Conservation (phyloP, 208 protist species). For the Leishmania tropica region DNA sequence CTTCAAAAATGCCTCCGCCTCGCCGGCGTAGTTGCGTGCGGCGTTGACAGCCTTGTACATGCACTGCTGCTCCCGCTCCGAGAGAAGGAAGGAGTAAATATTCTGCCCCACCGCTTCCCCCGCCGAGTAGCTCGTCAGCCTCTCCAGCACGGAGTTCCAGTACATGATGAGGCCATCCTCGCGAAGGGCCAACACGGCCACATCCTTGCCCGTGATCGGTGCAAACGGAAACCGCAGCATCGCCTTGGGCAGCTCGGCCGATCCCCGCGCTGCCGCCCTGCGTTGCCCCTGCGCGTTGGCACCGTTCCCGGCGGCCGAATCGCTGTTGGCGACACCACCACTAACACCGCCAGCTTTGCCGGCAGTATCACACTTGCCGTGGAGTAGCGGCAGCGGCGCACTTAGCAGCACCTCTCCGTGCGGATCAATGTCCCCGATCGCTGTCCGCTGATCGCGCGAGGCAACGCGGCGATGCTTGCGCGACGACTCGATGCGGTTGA, state of each 20-base stretch:
- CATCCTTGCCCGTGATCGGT: slow-evolving; percentile 13
- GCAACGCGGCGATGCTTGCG: slow-evolving; percentile 35
- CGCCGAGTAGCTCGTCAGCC: slow-evolving; percentile 67
- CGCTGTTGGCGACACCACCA: background rate
- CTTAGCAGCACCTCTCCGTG: slow-evolving; percentile 54
- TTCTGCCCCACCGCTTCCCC: slow-evolving; percentile 79
- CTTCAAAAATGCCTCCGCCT: slow-evolving; percentile 57
- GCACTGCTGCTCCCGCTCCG: slow-evolving; percentile 67
- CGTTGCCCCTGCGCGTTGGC: background rate
- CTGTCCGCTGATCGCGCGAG: slow-evolving; percentile 19
- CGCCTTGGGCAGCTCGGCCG: slow-evolving; percentile 9
- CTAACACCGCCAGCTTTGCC: background rate
- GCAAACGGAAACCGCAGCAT: slow-evolving; percentile 38
- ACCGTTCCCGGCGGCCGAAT: background rate
- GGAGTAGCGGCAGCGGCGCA: slow-evolving; percentile 33
- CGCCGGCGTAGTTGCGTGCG: slow-evolving; percentile 67
- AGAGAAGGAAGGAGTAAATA: slow-evolving; percentile 81
- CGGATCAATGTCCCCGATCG: slow-evolving; percentile 36
- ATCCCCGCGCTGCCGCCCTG: background rate
- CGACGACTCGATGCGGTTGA: slow-evolving; percentile 44
- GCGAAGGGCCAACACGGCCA: slow-evolving; percentile 65
- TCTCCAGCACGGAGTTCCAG: slow-evolving; percentile 73
- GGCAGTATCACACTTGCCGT: slow-evolving; percentile 13
- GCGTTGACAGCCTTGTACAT: slow-evolving; percentile 67
- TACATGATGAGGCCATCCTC: slow-evolving; percentile 81